Evolutionary conservation across 73 alveolate genomes (phyloP), one percentile per base, ranked within the genome.

Genomic region (Durusdinium trenchii): DNA sequence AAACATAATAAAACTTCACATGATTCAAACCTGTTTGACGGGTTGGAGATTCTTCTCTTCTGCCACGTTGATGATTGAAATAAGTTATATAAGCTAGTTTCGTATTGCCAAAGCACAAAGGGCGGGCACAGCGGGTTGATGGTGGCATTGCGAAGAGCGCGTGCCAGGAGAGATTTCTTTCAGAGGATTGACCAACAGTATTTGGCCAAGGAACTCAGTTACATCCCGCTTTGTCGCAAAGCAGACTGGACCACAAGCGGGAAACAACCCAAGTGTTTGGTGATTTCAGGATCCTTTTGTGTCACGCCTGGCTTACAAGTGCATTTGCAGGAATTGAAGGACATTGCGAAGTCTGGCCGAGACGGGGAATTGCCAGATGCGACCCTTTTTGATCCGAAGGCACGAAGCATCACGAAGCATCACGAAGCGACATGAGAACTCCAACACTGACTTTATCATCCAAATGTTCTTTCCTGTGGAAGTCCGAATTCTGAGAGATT

Each of bases 381-480:
- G 45, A 91, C 89, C 30, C 98, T 91, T 32, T 91, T 91, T 40
- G 98, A 91, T 71, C 98, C 98, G 57, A 91, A 91, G 98, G 98
- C 57, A 5, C 45, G 40, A 48, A 12, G 52, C 50, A n/a, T n/a
- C n/a, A n/a, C n/a, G n/a, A n/a, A n/a, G n/a, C n/a, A n/a, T n/a
- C n/a, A 20, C 43, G 30, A 40, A 54, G 64, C 64, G 28, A 54
- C 64, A 9, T 20, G 64, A 54, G 20, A 54, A 54, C 28, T 54
- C 20, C 28, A 54, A 12, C 64, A 54, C 20, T 20, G 28, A 54
- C 9, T 54, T 9, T 64, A 40, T 14, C 43, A 12, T 30, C 43
- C 7, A 20, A 9, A 64, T 14, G 78, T 6, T 64, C 30, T 64
- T 10, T 6, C 43, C 7, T 64, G 78, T 64, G 16, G 78, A 9